Evolutionary conservation across 1,284 basidiomycete genomes (phyloP), one percentile per base, ranked within the genome.

Genomic region (Macrocystidia cucumis): DNA sequence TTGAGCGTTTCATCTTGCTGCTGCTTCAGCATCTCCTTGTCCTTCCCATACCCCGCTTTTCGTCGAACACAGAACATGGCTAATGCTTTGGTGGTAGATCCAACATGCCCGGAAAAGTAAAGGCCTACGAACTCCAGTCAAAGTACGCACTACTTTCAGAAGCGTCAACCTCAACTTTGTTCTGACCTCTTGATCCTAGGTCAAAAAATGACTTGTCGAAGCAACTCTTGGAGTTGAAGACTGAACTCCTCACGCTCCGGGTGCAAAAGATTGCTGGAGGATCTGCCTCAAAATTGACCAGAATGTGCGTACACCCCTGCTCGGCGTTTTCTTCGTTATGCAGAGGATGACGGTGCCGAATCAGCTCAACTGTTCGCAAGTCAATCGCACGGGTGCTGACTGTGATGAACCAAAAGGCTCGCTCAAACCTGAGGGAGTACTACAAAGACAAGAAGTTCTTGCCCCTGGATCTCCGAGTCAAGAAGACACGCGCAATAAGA

Each of bases 231-330:
- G 96, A 98, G 71, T 79, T 98, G 69, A 97, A 93, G 83, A 79
- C 71, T 44, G 96, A 99, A 79, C 89, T 98, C 55, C 74, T 92
- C 49, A 71, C 71, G 52, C 74, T 98, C 60, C 86, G 93, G 51
- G 96, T 98, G 50, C 92, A 97, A 75, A 98, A 98, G 79, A 91
- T 96, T 58, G 91, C 91, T 48, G 93, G 93, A 60, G 92, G 92
- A 41, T 90, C 90, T 52, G 87, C 93, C 42, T 84, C 88, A 48
- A 98, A 98, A 74, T 77, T 99, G 54, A 93, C 90, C 54, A 91
- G 90, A 72, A 98, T 98, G 95, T 98, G 63, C 60, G 88, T 55
- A n/a, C 19, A n/a, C n/a, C 5, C 8, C 25, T 71, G 23, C 42
- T 9, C 33, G 22, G 26, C 8, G 1, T 12, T 5, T 38, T 19